phyloP scores from a whole-genome alignment of 2,329 filamentous ascomycete genomes.

The Neofusicoccum cordaticola region DNA sequence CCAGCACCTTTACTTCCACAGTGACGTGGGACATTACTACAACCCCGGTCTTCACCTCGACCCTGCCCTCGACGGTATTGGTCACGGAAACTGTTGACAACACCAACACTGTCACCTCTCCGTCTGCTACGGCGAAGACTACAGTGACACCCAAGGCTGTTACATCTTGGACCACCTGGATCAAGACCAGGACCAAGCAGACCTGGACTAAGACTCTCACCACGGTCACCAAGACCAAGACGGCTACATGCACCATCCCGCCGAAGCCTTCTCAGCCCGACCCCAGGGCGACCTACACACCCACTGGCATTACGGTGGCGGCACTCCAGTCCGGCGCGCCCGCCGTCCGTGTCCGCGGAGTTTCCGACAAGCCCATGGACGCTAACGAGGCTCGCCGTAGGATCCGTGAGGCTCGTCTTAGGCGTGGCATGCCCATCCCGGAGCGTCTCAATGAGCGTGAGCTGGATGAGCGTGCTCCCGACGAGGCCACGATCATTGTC shows the following conservation, averaged over 20 bases:
- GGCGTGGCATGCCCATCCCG: conserved; percentile 25
- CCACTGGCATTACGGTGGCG: conserved; percentile 33
- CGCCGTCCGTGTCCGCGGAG: neutral
- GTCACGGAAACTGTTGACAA: conserved; percentile 29
- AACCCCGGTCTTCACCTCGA: conserved; percentile 28
- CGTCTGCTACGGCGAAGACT: conserved; percentile 33
- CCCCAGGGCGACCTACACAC: conserved; percentile 35
- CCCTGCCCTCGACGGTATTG: conserved; percentile 25
- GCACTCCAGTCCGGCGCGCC: neutral
- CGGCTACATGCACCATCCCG: conserved; percentile 37
- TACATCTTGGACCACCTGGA: conserved; percentile 29
- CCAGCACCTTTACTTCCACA: conserved; percentile 32
- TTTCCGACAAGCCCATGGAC: conserved; percentile 4
- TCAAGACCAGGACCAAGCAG: conserved; percentile 20
- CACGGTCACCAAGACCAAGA: conserved; percentile 34
- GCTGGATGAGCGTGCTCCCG: conserved; percentile 34
- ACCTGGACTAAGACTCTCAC: conserved; percentile 27
- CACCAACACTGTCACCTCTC: conserved; percentile 30
- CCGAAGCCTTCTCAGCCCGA: conserved; percentile 31
- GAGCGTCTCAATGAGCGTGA: conserved; percentile 20
- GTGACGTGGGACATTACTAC: conserved; percentile 31
- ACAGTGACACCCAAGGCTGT: conserved; percentile 31
- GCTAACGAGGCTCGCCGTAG: conserved; percentile 30
- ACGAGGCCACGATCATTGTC: conserved; percentile 34
- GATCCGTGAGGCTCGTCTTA: conserved; percentile 33